Evolutionary conservation across 176 grass and related monocot genomes (phyloP).

Genomic region (Tillandsia fasciculata): DNA sequence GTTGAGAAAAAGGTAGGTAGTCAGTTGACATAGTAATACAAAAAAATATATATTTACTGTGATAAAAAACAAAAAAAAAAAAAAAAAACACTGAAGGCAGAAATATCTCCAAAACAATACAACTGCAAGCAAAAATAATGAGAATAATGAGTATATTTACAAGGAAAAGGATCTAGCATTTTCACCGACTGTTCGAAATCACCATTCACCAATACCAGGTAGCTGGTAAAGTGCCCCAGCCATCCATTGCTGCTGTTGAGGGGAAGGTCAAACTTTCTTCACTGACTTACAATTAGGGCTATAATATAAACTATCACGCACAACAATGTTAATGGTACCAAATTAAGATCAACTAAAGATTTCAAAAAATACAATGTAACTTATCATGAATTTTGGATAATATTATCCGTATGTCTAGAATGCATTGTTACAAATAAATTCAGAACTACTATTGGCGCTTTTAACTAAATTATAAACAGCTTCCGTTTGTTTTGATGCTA

Average conservation of each 20-base stretch:
- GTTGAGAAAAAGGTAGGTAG: too few species aligned
- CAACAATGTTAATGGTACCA: conserved; percentile 21
- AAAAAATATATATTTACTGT: too few species aligned
- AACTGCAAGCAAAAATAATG: too few species aligned
- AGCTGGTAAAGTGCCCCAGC: conserved; percentile 13
- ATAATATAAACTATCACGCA: conserved; percentile 27
- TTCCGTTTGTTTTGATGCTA: neutral
- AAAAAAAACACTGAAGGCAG: too few species aligned
- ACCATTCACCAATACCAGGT: conserved; percentile 28
- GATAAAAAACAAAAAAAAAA: too few species aligned
- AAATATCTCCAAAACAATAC: too few species aligned
- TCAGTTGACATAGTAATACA: too few species aligned
- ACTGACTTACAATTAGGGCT: conserved; percentile 21
- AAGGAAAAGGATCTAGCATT: conserved; percentile 32
- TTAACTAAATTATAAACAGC: neutral
- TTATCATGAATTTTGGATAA: conserved; percentile 6
- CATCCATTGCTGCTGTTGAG: conserved; percentile 25
- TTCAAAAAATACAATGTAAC: conserved; percentile 7
- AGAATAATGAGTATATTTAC: neutral
- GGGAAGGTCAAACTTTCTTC: conserved; percentile 25
- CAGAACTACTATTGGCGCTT: too few species aligned
- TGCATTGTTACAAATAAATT: neutral
- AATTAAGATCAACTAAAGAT: conserved; percentile 19
- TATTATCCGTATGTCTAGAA: conserved; percentile 1
- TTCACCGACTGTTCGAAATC: conserved; percentile 23